Evolutionary conservation across 805 yeast species (phyloP), one percentile per base, ranked within the genome.

Genomic region (Metschnikowia reukaufii): DNA sequence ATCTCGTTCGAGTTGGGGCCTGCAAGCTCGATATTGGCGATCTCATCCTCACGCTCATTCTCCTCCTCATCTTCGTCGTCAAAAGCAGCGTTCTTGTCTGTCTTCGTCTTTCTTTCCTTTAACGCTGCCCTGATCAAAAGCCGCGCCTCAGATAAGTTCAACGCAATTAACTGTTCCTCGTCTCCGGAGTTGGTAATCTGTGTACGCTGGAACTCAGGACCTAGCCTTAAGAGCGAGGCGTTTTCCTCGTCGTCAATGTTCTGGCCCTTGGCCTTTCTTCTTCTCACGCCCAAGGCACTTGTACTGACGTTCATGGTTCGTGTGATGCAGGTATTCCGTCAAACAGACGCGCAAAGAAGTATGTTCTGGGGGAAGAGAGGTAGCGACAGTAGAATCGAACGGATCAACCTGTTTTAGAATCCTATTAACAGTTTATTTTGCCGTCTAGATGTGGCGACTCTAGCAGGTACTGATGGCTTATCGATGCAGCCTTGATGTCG

Each of bases 101-200:
- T 53, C 64, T 76, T 72, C 48, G 60, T 63, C 45, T 64, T 70
- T 48, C 76, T 63, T 61, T 88, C 92, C 52, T 84, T 82, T 49
- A 94, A 74, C 0, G 97, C 96, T 12, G 92, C 94, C 66, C 96
- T 84, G 53, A 94, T 88, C 58, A 94, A 74, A 47, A 94, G 77
- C 53, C 98, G 75, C 0, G 98, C 91, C 62, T 94, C 98, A 21
- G 95, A 84, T 39, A 91, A 71, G 66, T 91, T 92, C 56, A 94
- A 74, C 0, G 98, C 88, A 51, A 88, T 86, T 48, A 94, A 75
- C 52, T 84, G 87, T 48, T 82, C 84, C 46, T 78, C 81, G 49
- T 81, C 81, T 16, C 97, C 97, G 43, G 83, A 83, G 64, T 91
- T 91, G 52, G 88, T 84, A 31, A 84, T 68, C 64, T 91, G 97